Base-by-base conservation (phyloP, 441 rosid species). In the Bocquillonia castaneifolia region DNA sequence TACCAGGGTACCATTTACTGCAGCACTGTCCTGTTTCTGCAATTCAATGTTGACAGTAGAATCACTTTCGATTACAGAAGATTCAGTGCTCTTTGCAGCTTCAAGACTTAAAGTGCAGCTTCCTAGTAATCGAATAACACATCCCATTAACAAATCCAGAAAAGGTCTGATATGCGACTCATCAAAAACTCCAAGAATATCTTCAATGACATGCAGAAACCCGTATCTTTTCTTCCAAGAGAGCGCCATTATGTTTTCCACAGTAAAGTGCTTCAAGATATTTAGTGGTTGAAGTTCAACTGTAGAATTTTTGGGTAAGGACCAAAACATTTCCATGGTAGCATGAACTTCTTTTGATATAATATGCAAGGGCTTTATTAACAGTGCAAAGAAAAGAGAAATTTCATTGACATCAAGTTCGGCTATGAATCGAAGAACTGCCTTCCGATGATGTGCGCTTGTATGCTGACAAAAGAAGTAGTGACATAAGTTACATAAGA, bases 171-270 rank as follows among this genome's bases (percentile, higher is more conserved):
- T 57, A 69, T 76, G 96, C 28, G 76, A 66, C 76, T 88, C 93
- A 84, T 88, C 97, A 84, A 95, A 91, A 75, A 85, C 88, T 70
- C 76, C 85, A 67, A 95, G 81, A 76, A 89, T 73, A 68, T 88
- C 92, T 75, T 88, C 88, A 77, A 92, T 78, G 59, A 95, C 99
- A 76, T 92, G 96, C 74, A 95, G 80, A 81, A 91, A 91, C 39
- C 92, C 96, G 72, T 77, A 85, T 78, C 74, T 82, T 82, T 85
- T 89, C 83, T 95, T 91, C 88, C 84, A 88, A 50, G 97, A 80
- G 31, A 95, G 69, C 40, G 79, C 78, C 13, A 81, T 76, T 37
- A 91, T 66, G 76, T 79, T 76, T 71, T 95, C 95, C 67, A 69
- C 57, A 18, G 88, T 79, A 70, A 92, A 89, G 78, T 74, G 79